Base-by-base conservation (phyloP, 179 eudicot species). In the Dionaea muscipula region DNA sequence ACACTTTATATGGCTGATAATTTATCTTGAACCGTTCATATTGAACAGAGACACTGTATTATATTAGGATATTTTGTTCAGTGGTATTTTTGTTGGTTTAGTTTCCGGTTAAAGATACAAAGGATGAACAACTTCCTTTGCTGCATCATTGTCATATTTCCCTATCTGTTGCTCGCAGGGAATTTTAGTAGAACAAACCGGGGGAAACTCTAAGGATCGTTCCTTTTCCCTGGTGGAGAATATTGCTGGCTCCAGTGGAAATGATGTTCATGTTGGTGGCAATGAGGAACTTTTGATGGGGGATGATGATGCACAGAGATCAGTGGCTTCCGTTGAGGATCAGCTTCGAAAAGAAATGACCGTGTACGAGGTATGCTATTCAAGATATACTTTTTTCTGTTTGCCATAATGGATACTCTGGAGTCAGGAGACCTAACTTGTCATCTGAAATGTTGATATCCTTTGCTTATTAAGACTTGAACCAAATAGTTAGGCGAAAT, bases 321-420 rank as follows among this genome's bases (percentile, higher is more conserved):
- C 94, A 60, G 91, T 80, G 60, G 94, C 93, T 20, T 68, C 86
- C 59, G 77, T 81, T 45, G 98, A 91, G 72, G 96, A 91, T 79
- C 98, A 91, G 63, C 67, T 91, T 16, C 81, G 50, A 47, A 82
- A 87, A 78, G 98, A 91, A 70, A 91, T 91, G 98, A 77, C 94
- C 20, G 79, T 91, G 41, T 91, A 82, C 66, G 98, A 91, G 98
- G 98, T 91, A 79, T 25, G 45, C 53, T 22, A 39, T 56, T 9
- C 35, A 11, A 45, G 24, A 26, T 35, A 3, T n/a, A 36, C 21
- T 48, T n/a, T 16, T 48, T 12, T 46, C 39, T 16, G 10, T 7
- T 38, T 38, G n/a, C n/a, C n/a, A n/a, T n/a, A n/a, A n/a, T n/a
- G n/a, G n/a, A n/a, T n/a, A n/a, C n/a, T n/a, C n/a, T n/a, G n/a